Base-by-base conservation (phyloP, 1,284 basidiomycete genomes). In the Vanrija humicola region DNA sequence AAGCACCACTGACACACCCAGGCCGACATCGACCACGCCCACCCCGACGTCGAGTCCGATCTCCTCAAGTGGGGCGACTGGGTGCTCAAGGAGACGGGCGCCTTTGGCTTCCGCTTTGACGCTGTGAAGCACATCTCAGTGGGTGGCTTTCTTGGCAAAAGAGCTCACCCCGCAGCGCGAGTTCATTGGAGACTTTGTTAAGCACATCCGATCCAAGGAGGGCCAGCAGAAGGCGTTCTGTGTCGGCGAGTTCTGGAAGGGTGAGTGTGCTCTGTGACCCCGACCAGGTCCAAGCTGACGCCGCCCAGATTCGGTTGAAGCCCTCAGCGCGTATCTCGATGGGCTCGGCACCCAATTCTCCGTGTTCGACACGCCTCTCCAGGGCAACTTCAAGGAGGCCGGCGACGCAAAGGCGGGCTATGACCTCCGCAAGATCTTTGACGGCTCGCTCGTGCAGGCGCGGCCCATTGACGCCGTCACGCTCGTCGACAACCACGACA, bases 101-200 rank as follows among this genome's bases (percentile, higher is more conserved):
- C 85, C 10, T 79, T 80, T 26, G 92, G 92, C 3, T 92, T 93
- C 75, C 82, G 91, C 44, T 81, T 94, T 38, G 92, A 94, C 66
- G 92, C 91, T 12, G 88, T 92, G 66, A 94, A 93, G 70, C 74
- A 75, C 63, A 75, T 75, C 49, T 74, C 72, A 4, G 72, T 74
- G 53, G 55, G 66, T 55, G 19, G n/a, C 23, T n/a, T n/a, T n/a
- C n/a, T n/a, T n/a, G n/a, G 14, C 3, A 3, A 1, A 4, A 3
- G 8, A 5, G 8, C 9, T 23, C 6, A 23, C n/a, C 19, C n/a
- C 12, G 12, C 44, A 72, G 66, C 69, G 61, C 50, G 66, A 64
- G 0, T 83, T 83, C 64, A 80, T 83, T 46, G 72, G 69, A 43
- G 73, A 82, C 45, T 84, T 84, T 58, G 79, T 83, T 58, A 76